Base-by-base conservation (phyloP, 2,329 filamentous ascomycete genomes). In the Xylaria digitata region DNA sequence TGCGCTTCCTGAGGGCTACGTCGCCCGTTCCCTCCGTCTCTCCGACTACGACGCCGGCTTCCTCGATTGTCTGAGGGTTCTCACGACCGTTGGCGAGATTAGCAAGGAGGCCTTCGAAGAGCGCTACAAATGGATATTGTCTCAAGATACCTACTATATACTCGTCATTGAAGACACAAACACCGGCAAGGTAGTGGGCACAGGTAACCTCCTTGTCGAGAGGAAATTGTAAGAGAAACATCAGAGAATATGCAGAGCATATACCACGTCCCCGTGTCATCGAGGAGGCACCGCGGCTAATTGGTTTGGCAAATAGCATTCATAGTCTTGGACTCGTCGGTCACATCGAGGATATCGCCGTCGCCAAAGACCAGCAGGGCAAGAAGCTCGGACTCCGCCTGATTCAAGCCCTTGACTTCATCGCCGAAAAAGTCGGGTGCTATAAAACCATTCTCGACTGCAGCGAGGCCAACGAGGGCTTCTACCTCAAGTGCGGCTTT, bases 361-460 rank as follows among this genome's bases (percentile, higher is more conserved):
- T 99, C 43, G 90, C 92, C 71, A 94, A 94, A 82, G 92, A 96
- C 75, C 94, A 98, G 82, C 96, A 98, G 81, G 96, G 96, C 73
- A 97, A 98, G 88, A 97, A 97, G 83, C 85, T 98, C 49, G 96
- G 96, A 4, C 83, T 97, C 76, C 88, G 93, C 72, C 91, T 98
- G 72, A 98, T 98, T 75, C 93, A 98, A 82, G 94, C 95, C 7
- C 86, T 99, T 77, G 94, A 98, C 81, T 91, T 86, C 78, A 90
- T 98, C 67, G 94, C 94, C 62, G 89, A 93, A 78, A 88, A 93
- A 78, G 90, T 96, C 65, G 96, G 95, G 62, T 98, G 95, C 82
- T 98, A 98, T 82, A 98, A 96, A 90, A 94, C 90, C 71, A 98
- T 99, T 73, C 87, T 98, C 71, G 95, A 98, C 81, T 99, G 96